Conservation (phyloP, 345 rosid genomes). For the Eucalyptus viminalis region DNA sequence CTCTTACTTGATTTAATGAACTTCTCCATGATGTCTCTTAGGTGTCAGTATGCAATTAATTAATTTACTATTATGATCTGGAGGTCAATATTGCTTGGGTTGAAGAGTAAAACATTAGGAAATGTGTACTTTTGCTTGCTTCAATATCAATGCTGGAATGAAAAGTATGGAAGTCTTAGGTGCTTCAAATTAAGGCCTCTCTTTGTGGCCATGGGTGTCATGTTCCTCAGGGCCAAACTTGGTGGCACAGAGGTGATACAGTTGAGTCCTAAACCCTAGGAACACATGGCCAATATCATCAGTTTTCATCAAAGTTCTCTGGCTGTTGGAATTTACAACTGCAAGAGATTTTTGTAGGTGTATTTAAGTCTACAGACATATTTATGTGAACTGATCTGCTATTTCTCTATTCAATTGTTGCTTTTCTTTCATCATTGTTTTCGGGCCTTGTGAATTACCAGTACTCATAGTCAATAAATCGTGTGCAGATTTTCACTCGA, state of each 20-base stretch:
- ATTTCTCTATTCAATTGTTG: neutral
- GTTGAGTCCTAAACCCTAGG: neutral
- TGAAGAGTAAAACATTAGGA: neutral
- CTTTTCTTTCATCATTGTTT: neutral
- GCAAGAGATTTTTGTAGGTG: neutral
- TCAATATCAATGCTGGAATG: neutral
- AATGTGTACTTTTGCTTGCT: neutral
- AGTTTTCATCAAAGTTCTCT: neutral
- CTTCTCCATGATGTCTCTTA: neutral
- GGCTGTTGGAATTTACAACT: neutral
- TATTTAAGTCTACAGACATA: neutral
- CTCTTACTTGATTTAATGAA: neutral
- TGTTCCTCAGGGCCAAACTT: neutral
- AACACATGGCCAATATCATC: neutral
- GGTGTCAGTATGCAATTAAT: neutral
- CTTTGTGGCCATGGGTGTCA: neutral
- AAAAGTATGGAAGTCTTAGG: neutral
- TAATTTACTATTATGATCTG: neutral
- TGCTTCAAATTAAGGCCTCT: neutral
- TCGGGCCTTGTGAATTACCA: neutral
- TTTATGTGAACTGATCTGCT: neutral
- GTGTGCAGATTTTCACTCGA: constrained; percentile 43
- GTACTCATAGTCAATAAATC: neutral
- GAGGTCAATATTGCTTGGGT: neutral
- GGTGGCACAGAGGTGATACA: neutral